These are phyloP conservation scores for Penicillium subrubescens DNA, from an alignment of 495 filamentous ascomycete genomes.

Conservation along the genomic window DNA sequence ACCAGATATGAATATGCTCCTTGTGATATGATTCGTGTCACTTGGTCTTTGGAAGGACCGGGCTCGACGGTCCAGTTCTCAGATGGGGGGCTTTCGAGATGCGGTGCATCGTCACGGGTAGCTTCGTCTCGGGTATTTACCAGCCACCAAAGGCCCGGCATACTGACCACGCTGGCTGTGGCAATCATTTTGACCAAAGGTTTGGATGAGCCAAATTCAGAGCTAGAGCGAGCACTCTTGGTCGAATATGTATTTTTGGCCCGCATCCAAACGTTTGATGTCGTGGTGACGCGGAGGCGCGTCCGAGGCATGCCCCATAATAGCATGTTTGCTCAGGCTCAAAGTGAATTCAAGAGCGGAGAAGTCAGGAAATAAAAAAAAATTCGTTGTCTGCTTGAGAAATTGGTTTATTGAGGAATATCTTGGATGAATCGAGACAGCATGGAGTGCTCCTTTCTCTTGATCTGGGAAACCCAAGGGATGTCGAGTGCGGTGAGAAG, in stretches of 20 bases:
- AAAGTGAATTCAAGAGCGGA: neutral
- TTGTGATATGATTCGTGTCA: constrained; percentile 31
- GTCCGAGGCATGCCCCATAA: constrained; percentile 7
- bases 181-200: constrained; percentile 13
- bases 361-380: too few species aligned
- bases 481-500: neutral
- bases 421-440: neutral
- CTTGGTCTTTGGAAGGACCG: constrained; percentile 25
- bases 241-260: constrained; percentile 19
- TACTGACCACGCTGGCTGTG: constrained; percentile 17
- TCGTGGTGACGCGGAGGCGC: constrained; percentile 19
- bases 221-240: constrained; percentile 3
- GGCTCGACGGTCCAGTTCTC: constrained; percentile 15
- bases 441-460: neutral
- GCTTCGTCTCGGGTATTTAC: constrained; percentile 16
- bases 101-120: constrained; percentile 24
- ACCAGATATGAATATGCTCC: constrained; percentile 35
- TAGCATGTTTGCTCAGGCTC: neutral
- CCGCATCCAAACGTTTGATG: constrained; percentile 7
- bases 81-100: constrained; percentile 16
- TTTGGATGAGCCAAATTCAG: constrained; percentile 2
- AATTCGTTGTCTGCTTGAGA: neutral
- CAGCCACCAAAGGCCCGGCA: constrained; percentile 30
- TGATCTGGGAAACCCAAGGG: neutral
- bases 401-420: neutral